Evolutionary conservation across 352 stramenopile genomes (phyloP).

Genomic region (Phytophthora multivora): DNA sequence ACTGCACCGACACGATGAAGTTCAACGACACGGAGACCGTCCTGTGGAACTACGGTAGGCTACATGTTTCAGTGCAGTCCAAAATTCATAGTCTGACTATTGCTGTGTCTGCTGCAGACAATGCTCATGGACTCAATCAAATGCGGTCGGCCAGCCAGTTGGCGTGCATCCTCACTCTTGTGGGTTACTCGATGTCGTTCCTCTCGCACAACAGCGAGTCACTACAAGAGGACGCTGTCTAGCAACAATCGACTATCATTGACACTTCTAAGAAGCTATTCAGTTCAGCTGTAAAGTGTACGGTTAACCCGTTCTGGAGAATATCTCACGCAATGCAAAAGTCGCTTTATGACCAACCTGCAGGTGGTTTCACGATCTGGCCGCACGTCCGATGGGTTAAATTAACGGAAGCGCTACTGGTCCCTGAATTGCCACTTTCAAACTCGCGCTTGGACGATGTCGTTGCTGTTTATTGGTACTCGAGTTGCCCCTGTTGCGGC

Average conservation of each 20-base stretch:
- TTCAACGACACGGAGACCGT: slow-evolving; percentile 57
- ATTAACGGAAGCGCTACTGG: no score
- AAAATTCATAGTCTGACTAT: no score
- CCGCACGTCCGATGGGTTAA: background rate
- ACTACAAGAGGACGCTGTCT: slow-evolving; percentile 19
- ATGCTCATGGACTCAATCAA: slow-evolving; percentile 42
- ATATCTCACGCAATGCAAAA: no score
- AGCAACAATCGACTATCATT: background rate
- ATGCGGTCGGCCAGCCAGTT: slow-evolving; percentile 56
- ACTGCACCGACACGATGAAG: slow-evolving; percentile 65
- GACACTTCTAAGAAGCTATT: background rate
- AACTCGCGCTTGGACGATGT: background rate
- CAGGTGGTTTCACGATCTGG: background rate
- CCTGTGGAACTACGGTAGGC: slow-evolving; percentile 73
- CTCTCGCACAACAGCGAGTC: slow-evolving; percentile 47
- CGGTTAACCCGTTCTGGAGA: background rate
- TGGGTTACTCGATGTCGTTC: slow-evolving; percentile 60
- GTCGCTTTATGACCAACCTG: background rate
- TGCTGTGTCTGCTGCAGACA: slow-evolving; percentile 17
- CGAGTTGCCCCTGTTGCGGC: slow-evolving; percentile 38
- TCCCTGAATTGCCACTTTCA: no score
- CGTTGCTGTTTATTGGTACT: slow-evolving; percentile 5
- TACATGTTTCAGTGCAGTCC: no score
- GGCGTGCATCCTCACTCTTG: slow-evolving; percentile 39
- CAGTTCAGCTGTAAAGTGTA: background rate